Evolutionary conservation across 257 asterid species (phyloP).

Genomic region (Solanum boliviense): DNA sequence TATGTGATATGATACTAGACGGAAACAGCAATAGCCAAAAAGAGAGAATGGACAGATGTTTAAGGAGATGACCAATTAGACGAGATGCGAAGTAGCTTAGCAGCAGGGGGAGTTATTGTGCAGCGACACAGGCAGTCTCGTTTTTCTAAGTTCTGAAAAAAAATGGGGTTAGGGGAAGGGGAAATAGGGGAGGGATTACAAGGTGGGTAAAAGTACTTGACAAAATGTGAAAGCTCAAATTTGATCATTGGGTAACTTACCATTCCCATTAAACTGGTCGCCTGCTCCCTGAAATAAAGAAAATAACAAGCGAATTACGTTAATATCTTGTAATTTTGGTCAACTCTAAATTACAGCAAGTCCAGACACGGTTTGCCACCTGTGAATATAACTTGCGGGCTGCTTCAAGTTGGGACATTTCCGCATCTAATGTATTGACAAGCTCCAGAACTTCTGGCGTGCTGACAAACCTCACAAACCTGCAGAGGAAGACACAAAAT

Average conservation of each 20-base stretch:
- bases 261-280: constrained; percentile 48
- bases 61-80: background rate
- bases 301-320: background rate
- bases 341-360: background rate
- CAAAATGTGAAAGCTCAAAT: background rate
- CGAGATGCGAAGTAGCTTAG: background rate
- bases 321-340: background rate
- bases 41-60: background rate
- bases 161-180: background rate
- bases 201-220: background rate
- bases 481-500: constrained; percentile 9
- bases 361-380: constrained; percentile 21
- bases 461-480: constrained; percentile 89
- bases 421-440: constrained; percentile 63
- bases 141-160: background rate
- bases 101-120: background rate
- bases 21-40: background rate
- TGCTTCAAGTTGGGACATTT: constrained; percentile 89
- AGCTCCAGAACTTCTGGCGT: constrained; percentile 82
- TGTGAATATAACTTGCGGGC: constrained; percentile 73
- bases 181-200: background rate
- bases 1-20: background rate
- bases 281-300: constrained; percentile 57
- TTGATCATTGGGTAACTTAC: constrained; percentile 6
- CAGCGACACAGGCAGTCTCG: background rate